phyloP scores from a whole-genome alignment of 805 yeast species.

The Hanseniaspora meyeri region DNA sequence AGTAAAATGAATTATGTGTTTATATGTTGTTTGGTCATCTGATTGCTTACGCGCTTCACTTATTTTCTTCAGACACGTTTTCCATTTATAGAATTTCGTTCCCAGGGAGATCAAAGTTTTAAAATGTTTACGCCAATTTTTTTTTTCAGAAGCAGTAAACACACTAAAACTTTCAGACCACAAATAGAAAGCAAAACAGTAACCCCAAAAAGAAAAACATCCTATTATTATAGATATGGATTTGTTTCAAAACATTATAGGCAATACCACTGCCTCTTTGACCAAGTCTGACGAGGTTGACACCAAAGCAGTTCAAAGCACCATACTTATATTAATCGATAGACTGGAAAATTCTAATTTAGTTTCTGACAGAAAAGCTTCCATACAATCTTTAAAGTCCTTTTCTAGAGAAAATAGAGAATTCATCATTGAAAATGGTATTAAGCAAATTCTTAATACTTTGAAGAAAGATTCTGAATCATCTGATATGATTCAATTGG shows the following conservation, averaged over 20 bases:
- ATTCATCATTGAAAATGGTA: constrained; percentile 75
- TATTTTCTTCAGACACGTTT: too few relatives aligned
- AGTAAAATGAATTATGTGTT: too few relatives aligned
- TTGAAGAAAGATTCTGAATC: constrained; percentile 58
- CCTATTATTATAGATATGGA: not conserved
- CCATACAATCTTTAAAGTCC: constrained; percentile 77
- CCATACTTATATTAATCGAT: constrained; percentile 81
- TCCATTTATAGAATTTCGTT: too few relatives aligned
- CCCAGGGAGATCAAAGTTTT: too few relatives aligned
- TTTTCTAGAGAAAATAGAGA: constrained; percentile 84
- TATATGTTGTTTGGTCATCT: too few relatives aligned
- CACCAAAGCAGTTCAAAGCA: constrained; percentile 45
- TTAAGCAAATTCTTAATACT: constrained; percentile 58
- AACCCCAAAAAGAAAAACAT: not conserved
- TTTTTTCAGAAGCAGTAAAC: not conserved
- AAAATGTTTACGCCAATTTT: not conserved
- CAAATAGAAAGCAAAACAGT: not conserved
- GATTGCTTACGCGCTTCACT: not conserved
- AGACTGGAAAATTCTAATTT: constrained; percentile 70
- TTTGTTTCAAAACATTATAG: not conserved
- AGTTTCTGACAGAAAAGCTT: constrained; percentile 79
- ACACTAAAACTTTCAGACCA: not conserved
- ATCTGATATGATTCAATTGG: constrained; percentile 58
- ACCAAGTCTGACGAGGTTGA: not conserved
- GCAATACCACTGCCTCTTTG: not conserved